Conservation (phyloP, 2,329 filamentous ascomycete genomes). For the Acrocalymma vagum region DNA sequence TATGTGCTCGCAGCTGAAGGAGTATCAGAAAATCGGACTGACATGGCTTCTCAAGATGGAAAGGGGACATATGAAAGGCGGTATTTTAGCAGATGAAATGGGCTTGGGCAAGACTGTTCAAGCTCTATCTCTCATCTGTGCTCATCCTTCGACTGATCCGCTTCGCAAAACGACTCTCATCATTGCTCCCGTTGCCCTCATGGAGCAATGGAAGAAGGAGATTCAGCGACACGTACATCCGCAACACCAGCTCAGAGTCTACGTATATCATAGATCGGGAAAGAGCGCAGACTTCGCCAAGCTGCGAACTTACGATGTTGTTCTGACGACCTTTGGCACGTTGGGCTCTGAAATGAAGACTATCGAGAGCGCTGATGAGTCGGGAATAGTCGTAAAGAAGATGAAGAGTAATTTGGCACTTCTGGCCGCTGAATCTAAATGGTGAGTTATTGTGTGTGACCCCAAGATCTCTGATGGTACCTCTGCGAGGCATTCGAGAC, state of each 20-base stretch:
- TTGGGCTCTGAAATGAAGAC: conserved; percentile 71
- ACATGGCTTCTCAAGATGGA: conserved; percentile 81
- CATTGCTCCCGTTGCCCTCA: conserved; percentile 79
- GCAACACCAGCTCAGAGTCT: conserved; percentile 67
- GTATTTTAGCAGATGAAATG: conserved; percentile 73
- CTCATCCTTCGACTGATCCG: conserved; percentile 68
- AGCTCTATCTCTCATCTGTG: conserved; percentile 78
- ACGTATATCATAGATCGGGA: conserved; percentile 70
- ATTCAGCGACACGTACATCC: conserved; percentile 74
- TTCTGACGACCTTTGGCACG: conserved; percentile 81
- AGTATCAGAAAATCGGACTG: conserved; percentile 81
- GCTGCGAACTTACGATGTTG: conserved; percentile 74
- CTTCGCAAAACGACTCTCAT: conserved; percentile 79
- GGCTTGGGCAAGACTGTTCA: conserved; percentile 87
- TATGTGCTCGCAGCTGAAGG: conserved; percentile 75
- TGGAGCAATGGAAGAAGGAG: conserved; percentile 86
- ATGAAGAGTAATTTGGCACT: too few species aligned
- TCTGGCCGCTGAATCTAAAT: too few species aligned
- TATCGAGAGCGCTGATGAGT: too few species aligned
- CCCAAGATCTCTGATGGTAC: too few species aligned
- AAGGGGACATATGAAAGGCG: conserved; percentile 74
- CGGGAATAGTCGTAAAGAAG: too few species aligned
- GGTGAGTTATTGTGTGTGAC: too few species aligned
- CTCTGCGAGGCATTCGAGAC: too few species aligned
- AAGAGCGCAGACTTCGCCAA: conserved; percentile 66